These are phyloP conservation scores for Baeospora myosura DNA, from an alignment of 1,284 basidiomycete species.

Conservation along the genomic window DNA sequence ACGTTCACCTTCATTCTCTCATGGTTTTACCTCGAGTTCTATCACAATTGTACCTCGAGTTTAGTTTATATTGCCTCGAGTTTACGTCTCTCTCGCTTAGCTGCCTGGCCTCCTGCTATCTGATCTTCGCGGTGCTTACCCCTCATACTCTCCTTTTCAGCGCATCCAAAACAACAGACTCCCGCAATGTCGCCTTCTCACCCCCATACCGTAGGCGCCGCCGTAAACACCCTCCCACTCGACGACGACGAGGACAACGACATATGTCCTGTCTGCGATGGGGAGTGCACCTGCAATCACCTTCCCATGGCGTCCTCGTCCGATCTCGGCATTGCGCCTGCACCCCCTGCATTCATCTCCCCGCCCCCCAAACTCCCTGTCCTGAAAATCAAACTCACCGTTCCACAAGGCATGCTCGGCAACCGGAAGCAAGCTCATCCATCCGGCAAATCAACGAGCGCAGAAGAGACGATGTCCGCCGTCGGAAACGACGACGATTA, in stretches of 20 bases:
- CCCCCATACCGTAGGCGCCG: constrained; percentile 52
- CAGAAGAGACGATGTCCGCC: constrained; percentile 25
- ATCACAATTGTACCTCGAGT: too few relatives aligned
- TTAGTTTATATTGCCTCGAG: too few relatives aligned
- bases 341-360: constrained; percentile 14
- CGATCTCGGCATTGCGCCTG: constrained; percentile 15
- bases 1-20: constrained; percentile 7
- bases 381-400: constrained; percentile 71
- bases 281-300: constrained; percentile 62
- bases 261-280: constrained; percentile 81
- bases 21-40: too few relatives aligned
- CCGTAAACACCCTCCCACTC: constrained; percentile 25
- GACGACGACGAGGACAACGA: constrained; percentile 69
- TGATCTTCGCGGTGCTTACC: constrained; percentile 12
- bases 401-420: constrained; percentile 46
- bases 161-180: constrained; percentile 49
- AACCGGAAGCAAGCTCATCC: constrained; percentile 17
- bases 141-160: constrained; percentile 24
- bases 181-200: constrained; percentile 60
- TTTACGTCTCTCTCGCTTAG: too few relatives aligned
- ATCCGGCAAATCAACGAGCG: constrained; percentile 19
- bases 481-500: constrained; percentile 22
- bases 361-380: constrained; percentile 25
- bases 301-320: constrained; percentile 13
- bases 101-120: constrained; percentile 18